These are phyloP conservation scores for Microcos paniculata DNA, from an alignment of 345 rosid genomes.

Conservation along the genomic window DNA sequence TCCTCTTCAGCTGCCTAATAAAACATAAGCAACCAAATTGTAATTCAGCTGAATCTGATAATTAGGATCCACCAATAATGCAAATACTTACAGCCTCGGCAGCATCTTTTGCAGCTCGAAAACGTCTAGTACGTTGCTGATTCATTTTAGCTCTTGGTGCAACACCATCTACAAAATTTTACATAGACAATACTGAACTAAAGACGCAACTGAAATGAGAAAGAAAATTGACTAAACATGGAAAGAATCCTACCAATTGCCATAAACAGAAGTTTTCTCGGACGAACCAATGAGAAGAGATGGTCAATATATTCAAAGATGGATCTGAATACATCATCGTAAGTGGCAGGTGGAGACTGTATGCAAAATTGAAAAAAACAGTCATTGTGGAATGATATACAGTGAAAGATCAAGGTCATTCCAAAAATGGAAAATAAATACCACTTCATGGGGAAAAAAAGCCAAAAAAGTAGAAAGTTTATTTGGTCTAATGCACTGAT, in stretches of 20 bases:
- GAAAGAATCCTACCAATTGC: slow-evolving; percentile 72
- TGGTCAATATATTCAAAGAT: slow-evolving; percentile 94
- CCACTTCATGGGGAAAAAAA: background rate
- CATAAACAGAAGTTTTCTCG: slow-evolving; percentile 91
- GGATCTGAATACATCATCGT: slow-evolving; percentile 82
- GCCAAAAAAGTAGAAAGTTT: background rate
- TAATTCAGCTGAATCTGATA: slow-evolving; percentile 10
- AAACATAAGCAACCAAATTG: slow-evolving; percentile 10
- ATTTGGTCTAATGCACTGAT: background rate
- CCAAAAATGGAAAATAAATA: background rate
- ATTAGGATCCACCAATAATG: slow-evolving; percentile 7
- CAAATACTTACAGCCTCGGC: slow-evolving; percentile 72
- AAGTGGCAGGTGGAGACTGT: slow-evolving; percentile 94
- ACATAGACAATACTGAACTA: slow-evolving; percentile 9
- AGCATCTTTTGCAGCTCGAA: slow-evolving; percentile 96
- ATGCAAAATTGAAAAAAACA: slow-evolving; percentile 18
- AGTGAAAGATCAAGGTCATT: background rate
- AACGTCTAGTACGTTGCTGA: slow-evolving; percentile 94
- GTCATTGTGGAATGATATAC: background rate
- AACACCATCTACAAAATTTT: slow-evolving; percentile 73
- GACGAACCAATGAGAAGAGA: slow-evolving; percentile 82
- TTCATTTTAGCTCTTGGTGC: slow-evolving; percentile 99
- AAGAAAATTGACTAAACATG: slow-evolving; percentile 6
- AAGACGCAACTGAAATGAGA: background rate
- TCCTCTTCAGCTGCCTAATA: slow-evolving; percentile 92